Base-by-base conservation (phyloP, 148 eudicot genomes). In the Fagopyrum tataricum region DNA sequence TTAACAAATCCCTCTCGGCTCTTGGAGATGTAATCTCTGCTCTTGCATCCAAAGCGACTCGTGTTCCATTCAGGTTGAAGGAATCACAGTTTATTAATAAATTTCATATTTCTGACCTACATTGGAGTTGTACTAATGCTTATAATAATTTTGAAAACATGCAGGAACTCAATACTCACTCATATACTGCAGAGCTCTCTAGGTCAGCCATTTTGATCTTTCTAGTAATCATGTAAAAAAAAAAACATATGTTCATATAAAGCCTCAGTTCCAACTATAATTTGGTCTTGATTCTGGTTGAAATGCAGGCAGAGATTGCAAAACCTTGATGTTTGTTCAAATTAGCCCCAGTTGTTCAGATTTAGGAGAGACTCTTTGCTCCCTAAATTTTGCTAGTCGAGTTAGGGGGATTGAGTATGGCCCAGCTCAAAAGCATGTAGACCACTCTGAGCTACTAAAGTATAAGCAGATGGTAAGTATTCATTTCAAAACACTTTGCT, bases 11-110 rank as follows among this genome's bases (percentile, higher is more conserved):
- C 53, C 86, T 94, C 64, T 88, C 97, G 56, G 97, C 98, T 52
- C 88, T 94, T 58, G 98, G 98, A 64, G 98, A 94, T 85, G 98
- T 94, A 68, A 90, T 94, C 64, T 82, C 98, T 39, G 97, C 98
- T 70, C 90, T 94, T 73, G 98, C 98, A 69, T 88, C 97, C 21
- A 94, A 89, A 83, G 81, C 96, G 61, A 73, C 96, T 13, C 98
- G 91, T 73, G 77, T 94, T 71, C 98, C 98, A 37, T 94, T 88
- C 88, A 91, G 97, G 96, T 76, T n/a, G n/a, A n/a, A n/a, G n/a
- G n/a, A n/a, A n/a, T n/a, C n/a, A n/a, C n/a, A n/a, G n/a, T n/a
- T n/a, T n/a, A n/a, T n/a, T n/a, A n/a, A n/a, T n/a, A n/a, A 46
- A 4, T n/a, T 23, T 6, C 37, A 31, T 31, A 31, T 31, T 31